Base-by-base conservation (phyloP, 768 basidiomycete species). In the Xerocomellus chrysenteron region DNA sequence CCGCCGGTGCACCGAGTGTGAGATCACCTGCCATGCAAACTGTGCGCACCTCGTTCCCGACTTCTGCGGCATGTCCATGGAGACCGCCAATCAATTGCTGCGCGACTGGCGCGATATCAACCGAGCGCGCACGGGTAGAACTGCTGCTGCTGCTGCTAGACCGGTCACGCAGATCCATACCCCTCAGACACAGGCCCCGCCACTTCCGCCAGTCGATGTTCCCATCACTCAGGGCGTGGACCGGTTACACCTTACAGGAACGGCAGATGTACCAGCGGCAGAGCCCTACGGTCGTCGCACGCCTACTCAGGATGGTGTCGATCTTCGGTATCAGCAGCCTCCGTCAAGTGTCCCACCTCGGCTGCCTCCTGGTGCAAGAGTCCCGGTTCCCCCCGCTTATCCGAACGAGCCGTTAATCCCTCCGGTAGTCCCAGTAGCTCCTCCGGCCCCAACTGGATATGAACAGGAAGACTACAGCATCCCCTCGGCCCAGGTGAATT, bases 21-120 rank as follows among this genome's bases (percentile, higher is more conserved):
- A 89, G 66, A 87, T 98, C 63, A 98, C 96, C 45, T 98, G 94
- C 65, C 97, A 99, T 74, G 94, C 93, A 19, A 91, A 94, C 61
- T 99, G 97, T 75, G 92, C 94, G 2, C 97, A 99, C 72, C 84
- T 98, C 55, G 97, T 99, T 40, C 97, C 97, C 56, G 96, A 99
- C 74, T 98, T 99, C 74, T 99, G 97, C 67, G 97, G 97, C 42
- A 98, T 99, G 95, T 94, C 94, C 37, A 98, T 98, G 96, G 96
- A 98, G 74, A 96, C 92, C 37, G 96, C 97, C 47, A 98, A 98
- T 71, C 86, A 88, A 65, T 80, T 99, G 19, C 82, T 99, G 49
- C 85, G 88, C 49, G 89, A 94, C 72, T 87, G 92, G 82, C 87
- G 90, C 52, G 90, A 92, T 67, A 97, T 97, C 76, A 95, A 98